Evolutionary conservation across 2,329 filamentous ascomycete species (phyloP).

Genomic region (Pseudogymnoascus sp.): DNA sequence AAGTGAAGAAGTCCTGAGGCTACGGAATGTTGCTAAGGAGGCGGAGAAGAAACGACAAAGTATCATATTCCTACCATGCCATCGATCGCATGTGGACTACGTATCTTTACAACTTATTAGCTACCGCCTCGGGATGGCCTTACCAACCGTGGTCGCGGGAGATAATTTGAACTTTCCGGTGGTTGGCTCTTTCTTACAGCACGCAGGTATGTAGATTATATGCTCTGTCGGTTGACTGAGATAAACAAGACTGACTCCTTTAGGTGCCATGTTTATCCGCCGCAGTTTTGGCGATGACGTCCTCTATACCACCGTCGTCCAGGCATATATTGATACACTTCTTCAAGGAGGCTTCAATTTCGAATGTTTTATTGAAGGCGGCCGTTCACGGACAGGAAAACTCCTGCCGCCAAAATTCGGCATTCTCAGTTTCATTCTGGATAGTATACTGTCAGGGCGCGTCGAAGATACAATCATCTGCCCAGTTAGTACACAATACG

Average conservation of each 20-base stretch:
- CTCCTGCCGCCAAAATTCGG: constrained; percentile 91
- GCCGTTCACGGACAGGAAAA: constrained; percentile 87
- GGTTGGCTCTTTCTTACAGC: constrained; percentile 83
- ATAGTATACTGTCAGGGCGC: constrained; percentile 80
- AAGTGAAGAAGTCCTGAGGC: constrained; percentile 80
- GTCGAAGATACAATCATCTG: constrained; percentile 90
- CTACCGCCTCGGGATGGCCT: constrained; percentile 79
- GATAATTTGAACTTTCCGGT: constrained; percentile 95
- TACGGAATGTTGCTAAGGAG: constrained; percentile 74
- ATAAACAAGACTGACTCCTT: constrained; percentile 10
- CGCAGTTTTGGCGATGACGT: constrained; percentile 87
- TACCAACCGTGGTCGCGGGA: constrained; percentile 88
- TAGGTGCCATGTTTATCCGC: constrained; percentile 88
- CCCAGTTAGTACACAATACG: constrained; percentile 94
- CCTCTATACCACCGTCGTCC: constrained; percentile 86
- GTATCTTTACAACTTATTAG: constrained; percentile 92
- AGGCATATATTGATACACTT: constrained; percentile 90
- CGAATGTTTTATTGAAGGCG: constrained; percentile 96
- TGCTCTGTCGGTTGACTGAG: not conserved
- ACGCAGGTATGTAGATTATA: constrained; percentile 54
- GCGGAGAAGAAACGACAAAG: constrained; percentile 85
- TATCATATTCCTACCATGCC: constrained; percentile 91
- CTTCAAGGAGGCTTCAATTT: constrained; percentile 89
- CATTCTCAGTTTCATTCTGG: constrained; percentile 84
- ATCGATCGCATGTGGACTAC: constrained; percentile 94